Conservation (phyloP, 2,329 filamentous ascomycete genomes). For the Talaromyces sp. region DNA sequence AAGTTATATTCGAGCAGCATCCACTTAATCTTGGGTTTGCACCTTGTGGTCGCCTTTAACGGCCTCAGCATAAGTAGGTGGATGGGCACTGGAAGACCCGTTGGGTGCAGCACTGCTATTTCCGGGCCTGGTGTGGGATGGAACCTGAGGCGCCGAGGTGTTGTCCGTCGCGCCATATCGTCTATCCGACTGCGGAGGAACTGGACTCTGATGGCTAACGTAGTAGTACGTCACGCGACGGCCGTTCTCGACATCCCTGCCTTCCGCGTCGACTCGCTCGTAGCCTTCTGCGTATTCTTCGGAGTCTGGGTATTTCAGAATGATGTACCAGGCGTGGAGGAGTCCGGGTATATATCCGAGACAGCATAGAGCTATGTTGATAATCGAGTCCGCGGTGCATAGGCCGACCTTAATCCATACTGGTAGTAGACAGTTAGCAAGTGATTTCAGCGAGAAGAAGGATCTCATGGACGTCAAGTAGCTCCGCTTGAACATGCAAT, state of each 20-base stretch:
- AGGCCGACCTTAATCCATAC: slow-evolving; percentile 97
- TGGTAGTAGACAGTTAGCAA: slow-evolving; percentile 36
- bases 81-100: slow-evolving; percentile 41
- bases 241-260: slow-evolving; percentile 38
- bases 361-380: slow-evolving; percentile 87
- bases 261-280: slow-evolving; percentile 56
- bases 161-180: slow-evolving; percentile 37
- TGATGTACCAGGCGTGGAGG: slow-evolving; percentile 97
- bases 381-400: slow-evolving; percentile 86
- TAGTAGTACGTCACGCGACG: slow-evolving; percentile 70
- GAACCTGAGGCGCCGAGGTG: slow-evolving; percentile 21
- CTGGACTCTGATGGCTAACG: slow-evolving; percentile 53
- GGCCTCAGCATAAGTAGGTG: slow-evolving; percentile 86
- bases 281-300: slow-evolving; percentile 61
- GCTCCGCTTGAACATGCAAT: neutral
- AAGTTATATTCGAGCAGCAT: no score
- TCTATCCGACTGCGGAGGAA: slow-evolving; percentile 30
- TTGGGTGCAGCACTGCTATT: slow-evolving; percentile 32
- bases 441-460: neutral
- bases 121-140: slow-evolving; percentile 18
- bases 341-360: slow-evolving; percentile 81
- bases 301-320: slow-evolving; percentile 78
- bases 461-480: neutral
- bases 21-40: slow-evolving; percentile 61
- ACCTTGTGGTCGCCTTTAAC: slow-evolving; percentile 89